Percentiles rank a stretch among this genome's conserved stretches.
Conservation (phyloP, 2,329 filamentous ascomycete genomes). For the Neurospora crassa region DNA sequence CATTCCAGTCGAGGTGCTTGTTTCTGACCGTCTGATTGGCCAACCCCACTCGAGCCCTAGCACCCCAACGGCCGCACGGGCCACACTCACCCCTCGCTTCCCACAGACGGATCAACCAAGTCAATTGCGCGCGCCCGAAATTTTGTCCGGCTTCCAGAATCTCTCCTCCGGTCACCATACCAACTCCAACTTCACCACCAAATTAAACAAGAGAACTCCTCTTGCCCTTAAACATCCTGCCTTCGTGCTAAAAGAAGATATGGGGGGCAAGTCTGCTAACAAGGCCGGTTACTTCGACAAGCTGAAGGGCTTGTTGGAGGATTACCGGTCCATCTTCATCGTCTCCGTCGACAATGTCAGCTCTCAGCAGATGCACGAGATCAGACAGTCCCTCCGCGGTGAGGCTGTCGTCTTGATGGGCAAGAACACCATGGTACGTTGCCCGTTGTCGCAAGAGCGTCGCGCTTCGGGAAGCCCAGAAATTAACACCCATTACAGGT, state of each 20-base stretch:
- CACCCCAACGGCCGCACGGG: constrained; percentile 2
- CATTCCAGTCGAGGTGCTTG: not conserved
- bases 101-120: constrained; percentile 11
- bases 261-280: constrained; percentile 93
- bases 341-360: constrained; percentile 98
- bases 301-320: constrained; percentile 94
- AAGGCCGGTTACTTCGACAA: constrained; percentile 99
- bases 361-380: constrained; percentile 99
- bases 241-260: constrained; percentile 94
- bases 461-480: not conserved
- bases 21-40: constrained; percentile 11
- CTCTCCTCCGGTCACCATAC: constrained; percentile 9
- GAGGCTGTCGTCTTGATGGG: constrained; percentile 97
- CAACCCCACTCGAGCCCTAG: constrained; percentile 13
- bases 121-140: constrained; percentile 17
- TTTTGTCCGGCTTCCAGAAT: constrained; percentile 11
- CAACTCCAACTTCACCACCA: constrained; percentile 12
- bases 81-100: constrained; percentile 3
- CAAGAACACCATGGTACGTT: constrained; percentile 97
- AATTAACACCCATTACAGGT: constrained; percentile 42
- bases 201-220: constrained; percentile 16
- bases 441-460: not conserved
- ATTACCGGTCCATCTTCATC: constrained; percentile 97
- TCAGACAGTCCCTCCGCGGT: constrained; percentile 81
- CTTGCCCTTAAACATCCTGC: constrained; percentile 96